A percentile compares a stretch with the other conserved stretches of the same genome.
Conservation (phyloP, 2,329 filamentous ascomycete species). For the Bipolaris bicolor region DNA sequence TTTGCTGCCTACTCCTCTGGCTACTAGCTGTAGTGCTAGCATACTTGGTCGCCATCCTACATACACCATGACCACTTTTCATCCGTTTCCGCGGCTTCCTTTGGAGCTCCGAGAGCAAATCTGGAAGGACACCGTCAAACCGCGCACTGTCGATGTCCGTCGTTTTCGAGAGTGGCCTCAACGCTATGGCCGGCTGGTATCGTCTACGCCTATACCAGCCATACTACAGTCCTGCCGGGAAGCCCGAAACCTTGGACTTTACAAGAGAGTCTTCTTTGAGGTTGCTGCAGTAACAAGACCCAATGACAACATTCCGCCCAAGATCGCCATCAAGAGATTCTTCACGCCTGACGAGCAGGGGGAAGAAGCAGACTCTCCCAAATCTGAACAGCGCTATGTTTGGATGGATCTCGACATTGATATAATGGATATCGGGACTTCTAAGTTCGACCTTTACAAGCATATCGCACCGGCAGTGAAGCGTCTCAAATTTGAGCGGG, state of each 20-base stretch:
- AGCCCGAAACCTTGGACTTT: constrained; percentile 13
- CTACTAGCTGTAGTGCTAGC: neutral
- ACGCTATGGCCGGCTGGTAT: too few relatives aligned
- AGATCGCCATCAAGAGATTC: too few relatives aligned
- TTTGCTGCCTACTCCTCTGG: neutral
- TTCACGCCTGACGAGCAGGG: too few relatives aligned
- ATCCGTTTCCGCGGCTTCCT: constrained; percentile 19
- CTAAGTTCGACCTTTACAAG: too few relatives aligned
- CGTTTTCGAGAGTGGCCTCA: neutral
- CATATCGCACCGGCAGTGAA: too few relatives aligned
- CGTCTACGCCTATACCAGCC: constrained; percentile 11
- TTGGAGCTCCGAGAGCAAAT: constrained; percentile 18
- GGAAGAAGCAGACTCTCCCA: too few relatives aligned
- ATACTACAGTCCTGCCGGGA: constrained; percentile 15
- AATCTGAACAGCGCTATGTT: constrained; percentile 3
- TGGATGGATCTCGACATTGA: constrained; percentile 17
- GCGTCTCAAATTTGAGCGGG: constrained; percentile 11
- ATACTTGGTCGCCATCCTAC: neutral
- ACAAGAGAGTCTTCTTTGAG: neutral
- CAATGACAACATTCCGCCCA: too few relatives aligned
- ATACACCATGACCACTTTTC: constrained; percentile 16
- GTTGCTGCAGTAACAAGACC: too few relatives aligned
- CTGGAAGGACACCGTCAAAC: constrained; percentile 21
- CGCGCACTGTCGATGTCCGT: constrained; percentile 20
- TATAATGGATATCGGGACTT: constrained; percentile 5